A percentile compares a stretch with the other conserved stretches of the same genome.
Evolutionary conservation across 305 asterid species (phyloP).

Genomic region (Striga hermonthica): DNA sequence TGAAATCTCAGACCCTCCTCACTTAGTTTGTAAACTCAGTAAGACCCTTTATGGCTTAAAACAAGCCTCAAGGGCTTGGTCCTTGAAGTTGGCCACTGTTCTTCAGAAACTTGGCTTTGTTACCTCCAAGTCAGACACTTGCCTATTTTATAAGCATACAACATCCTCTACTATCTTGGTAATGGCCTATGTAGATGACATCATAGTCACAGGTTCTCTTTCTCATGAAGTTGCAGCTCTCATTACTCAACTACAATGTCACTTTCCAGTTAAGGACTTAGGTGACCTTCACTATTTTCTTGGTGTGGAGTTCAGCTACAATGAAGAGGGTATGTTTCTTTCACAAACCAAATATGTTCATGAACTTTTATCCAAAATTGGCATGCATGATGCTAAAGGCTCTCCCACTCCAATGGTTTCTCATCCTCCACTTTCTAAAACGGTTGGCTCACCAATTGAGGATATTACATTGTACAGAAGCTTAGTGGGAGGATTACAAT

Average conservation of each 20-base stretch:
- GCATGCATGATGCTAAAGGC: background rate
- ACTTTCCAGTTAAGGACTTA: background rate
- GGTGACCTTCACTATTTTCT: background rate
- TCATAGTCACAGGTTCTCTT: background rate
- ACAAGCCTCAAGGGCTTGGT: background rate
- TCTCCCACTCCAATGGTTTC: background rate
- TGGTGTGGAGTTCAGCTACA: background rate
- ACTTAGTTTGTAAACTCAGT: background rate
- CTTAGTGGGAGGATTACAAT: background rate
- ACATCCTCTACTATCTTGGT: too few species aligned
- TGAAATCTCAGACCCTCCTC: background rate
- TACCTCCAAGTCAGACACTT: background rate
- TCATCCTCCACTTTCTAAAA: background rate
- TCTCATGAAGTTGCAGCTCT: background rate
- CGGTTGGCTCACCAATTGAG: background rate
- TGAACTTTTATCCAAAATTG: background rate
- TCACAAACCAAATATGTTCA: background rate
- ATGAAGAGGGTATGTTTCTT: background rate
- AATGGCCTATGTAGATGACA: background rate
- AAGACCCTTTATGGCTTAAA: background rate
- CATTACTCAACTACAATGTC: background rate
- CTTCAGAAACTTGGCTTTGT: background rate
- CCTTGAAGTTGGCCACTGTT: too few species aligned
- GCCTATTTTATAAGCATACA: background rate
- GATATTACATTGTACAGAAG: background rate